A percentile compares a stretch with the other conserved stretches of the same genome.
Conservation (phyloP, 768 basidiomycete genomes). For the Lentinula detonsa region DNA sequence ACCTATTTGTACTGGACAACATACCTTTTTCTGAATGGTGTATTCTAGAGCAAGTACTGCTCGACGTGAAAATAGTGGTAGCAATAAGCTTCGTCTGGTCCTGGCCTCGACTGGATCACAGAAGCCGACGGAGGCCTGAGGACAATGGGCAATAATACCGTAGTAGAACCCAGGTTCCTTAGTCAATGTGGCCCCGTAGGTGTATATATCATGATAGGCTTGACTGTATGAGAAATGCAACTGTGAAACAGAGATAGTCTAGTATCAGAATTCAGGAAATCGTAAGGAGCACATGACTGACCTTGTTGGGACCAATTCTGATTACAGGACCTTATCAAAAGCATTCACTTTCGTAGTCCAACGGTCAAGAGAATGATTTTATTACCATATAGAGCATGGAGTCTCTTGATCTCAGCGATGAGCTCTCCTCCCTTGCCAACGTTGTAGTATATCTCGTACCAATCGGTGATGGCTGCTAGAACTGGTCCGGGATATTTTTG, state of each 20-base stretch:
- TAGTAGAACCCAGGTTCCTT: conserved; percentile 33
- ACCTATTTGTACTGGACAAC: neutral
- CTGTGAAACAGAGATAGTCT: conserved; percentile 14
- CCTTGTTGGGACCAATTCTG: conserved; percentile 34
- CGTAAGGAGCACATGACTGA: conserved; percentile 5
- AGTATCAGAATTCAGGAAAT: neutral
- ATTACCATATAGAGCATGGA: conserved; percentile 28
- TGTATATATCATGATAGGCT: conserved; percentile 29
- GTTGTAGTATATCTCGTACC: conserved; percentile 30
- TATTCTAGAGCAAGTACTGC: conserved; percentile 21
- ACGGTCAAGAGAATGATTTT: neutral
- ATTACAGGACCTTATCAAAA: conserved; percentile 26
- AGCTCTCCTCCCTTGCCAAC: conserved; percentile 26
- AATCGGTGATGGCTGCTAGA: conserved; percentile 23
- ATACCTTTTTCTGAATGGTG: conserved; percentile 1
- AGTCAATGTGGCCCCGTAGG: conserved; percentile 25
- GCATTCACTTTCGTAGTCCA: neutral
- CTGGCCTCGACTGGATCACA: conserved; percentile 27
- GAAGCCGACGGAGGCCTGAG: conserved; percentile 28
- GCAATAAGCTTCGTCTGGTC: conserved; percentile 22
- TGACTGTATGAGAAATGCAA: conserved; percentile 30
- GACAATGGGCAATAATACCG: conserved; percentile 24
- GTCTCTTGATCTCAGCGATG: conserved; percentile 20
- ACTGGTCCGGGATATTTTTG: conserved; percentile 27
- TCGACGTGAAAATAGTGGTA: conserved; percentile 31